Evolutionary conservation across 805 yeast genomes (phyloP), one percentile per base, ranked within the genome.

Genomic region (Hanseniaspora clermontiae): DNA sequence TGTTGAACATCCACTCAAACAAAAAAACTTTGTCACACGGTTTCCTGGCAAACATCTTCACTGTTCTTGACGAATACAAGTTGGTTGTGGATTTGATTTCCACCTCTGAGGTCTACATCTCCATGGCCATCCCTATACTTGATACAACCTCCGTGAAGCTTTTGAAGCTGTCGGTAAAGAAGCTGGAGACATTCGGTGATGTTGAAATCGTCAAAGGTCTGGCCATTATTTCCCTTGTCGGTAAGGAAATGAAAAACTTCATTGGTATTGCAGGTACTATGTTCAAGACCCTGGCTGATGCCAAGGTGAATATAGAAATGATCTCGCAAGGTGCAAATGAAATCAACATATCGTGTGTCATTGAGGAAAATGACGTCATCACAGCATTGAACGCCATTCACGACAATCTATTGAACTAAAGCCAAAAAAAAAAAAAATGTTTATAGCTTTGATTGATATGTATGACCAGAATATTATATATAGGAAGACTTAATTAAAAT

Each of bases 291-390:
- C 74, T 93, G 62, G 97, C 97, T 8, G 90, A 87, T 65, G 95
- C 91, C 64, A 79, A 80, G 48, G 84, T 93, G 66, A 93, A 93
- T 71, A 88, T 93, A 63, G 98, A 93, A 71, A 93, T 93, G 98
- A 93, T 93, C 71, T 80, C 89, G 58, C 98, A 93, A 76, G 98
- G 98, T 64, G 96, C 97, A 19, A 91, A 91, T 66, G 98, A 93
- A 72, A 93, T 93, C 66, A 93, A 93, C 69, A 93, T 93, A 54
- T 86, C 95, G 37, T 95, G 97, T 61, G 98, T 93, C 54, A 88
- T 93, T 60, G 86, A 85, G 61, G 88, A 86, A 61, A 72, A 73
- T 57, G 93, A 93, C 65, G 82, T 95, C 14, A 72, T 87, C 34
- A 85, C 86, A 68, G 97, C 97, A 4, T 75, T 93, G 61, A 82